Evolutionary conservation across 78 protist genomes (phyloP).

Genomic region (Pigoraptor vietnamica): DNA sequence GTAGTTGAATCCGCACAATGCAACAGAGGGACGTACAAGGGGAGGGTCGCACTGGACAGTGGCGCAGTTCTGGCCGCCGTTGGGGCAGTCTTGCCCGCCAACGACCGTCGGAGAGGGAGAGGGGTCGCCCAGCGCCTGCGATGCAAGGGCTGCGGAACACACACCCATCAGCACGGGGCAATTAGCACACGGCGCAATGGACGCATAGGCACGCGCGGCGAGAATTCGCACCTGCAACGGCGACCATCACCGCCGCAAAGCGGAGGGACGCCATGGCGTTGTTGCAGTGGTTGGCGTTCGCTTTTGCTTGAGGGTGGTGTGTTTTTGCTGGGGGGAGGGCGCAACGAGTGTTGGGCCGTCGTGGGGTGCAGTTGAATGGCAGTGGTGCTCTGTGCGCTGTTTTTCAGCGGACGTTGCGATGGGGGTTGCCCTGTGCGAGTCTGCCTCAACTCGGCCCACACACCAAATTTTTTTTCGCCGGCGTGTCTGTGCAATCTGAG

Average conservation of each 20-base stretch:
- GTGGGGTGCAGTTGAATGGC: no score
- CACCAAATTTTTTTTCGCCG: no score
- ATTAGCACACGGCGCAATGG: no score
- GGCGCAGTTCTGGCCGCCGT: not conserved
- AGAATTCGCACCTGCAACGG: not conserved
- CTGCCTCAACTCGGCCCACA: no score
- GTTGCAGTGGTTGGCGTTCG: no score
- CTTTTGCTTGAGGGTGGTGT: not conserved
- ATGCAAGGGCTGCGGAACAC: not conserved
- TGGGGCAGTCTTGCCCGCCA: not conserved
- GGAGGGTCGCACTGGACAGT: not conserved
- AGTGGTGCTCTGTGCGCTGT: no score
- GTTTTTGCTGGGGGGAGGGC: not conserved
- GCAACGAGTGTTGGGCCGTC: no score
- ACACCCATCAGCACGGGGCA: not conserved
- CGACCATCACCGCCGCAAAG: not conserved
- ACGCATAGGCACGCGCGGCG: no score
- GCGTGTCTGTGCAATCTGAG: no score
- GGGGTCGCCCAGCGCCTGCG: not conserved
- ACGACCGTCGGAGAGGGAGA: not conserved
- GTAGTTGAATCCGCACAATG: not conserved
- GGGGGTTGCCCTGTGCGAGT: no score
- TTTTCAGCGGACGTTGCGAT: no score
- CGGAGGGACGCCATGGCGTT: not conserved
- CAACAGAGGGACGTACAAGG: not conserved